These are phyloP conservation scores for Martensiomyces pterosporus DNA, from an alignment of 192 early-diverging fungal genomes.

Conservation along the genomic window DNA sequence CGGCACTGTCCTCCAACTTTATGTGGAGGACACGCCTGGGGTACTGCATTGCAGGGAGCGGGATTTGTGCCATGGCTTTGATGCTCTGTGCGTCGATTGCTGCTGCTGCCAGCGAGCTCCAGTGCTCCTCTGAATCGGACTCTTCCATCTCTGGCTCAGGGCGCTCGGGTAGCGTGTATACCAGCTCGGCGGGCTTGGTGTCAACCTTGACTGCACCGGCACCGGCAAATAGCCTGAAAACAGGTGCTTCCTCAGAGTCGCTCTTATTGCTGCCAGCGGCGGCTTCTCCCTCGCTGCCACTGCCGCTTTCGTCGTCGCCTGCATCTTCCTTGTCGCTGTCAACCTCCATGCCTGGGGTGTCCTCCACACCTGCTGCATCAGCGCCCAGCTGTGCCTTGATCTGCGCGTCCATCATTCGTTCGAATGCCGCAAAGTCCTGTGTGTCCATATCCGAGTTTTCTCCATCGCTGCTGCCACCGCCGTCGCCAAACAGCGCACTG, in stretches of 20 bases:
- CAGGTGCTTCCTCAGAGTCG: conserved; percentile 5
- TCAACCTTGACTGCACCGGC: conserved; percentile 36
- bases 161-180: conserved; percentile 20
- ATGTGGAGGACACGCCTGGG: conserved; percentile 34
- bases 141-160: conserved; percentile 27
- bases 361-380: too few relatives aligned
- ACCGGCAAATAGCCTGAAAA: conserved; percentile 44
- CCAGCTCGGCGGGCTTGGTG: conserved; percentile 13
- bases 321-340: neutral
- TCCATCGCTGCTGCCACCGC: conserved; percentile 4
- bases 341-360: too few relatives aligned
- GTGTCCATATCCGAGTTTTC: conserved; percentile 6
- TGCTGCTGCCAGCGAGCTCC: conserved; percentile 25
- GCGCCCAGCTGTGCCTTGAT: conserved; percentile 7
- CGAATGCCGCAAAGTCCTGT: conserved; percentile 39
- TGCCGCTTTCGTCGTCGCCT: neutral
- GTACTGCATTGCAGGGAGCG: conserved; percentile 26
- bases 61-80: conserved; percentile 12
- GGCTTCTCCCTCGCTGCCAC: too few relatives aligned
- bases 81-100: conserved; percentile 32
- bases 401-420: conserved; percentile 38
- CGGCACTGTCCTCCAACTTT: conserved; percentile 1
- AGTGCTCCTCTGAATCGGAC: conserved; percentile 46
- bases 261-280: neutral
- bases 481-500: conserved; percentile 27